phyloP scores from a whole-genome alignment of 139 green algal species.

The Chlorella sp. region DNA sequence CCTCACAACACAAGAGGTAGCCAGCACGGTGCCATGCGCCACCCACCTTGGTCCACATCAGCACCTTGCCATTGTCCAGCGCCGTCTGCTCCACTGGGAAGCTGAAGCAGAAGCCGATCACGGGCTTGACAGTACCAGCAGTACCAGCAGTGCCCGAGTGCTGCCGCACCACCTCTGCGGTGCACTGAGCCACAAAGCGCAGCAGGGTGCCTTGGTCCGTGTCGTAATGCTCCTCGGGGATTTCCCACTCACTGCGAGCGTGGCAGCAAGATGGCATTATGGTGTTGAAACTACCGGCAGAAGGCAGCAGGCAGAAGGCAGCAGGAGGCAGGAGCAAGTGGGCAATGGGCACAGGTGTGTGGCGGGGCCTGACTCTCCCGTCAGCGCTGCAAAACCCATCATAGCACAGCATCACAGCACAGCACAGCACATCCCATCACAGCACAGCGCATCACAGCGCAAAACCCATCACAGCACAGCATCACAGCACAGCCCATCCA shows the following conservation, averaged over 20 bases:
- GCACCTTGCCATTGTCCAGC: slow-evolving; percentile 79
- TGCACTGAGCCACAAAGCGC: slow-evolving; percentile 34
- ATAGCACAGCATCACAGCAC: neutral
- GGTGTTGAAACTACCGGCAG: too few species aligned
- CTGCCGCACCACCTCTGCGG: slow-evolving; percentile 26
- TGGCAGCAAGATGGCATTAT: too few species aligned
- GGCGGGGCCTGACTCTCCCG: too few species aligned
- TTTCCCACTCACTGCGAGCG: slow-evolving; percentile 14
- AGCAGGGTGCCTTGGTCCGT: slow-evolving; percentile 37
- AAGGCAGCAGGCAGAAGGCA: neutral
- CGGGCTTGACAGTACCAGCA: slow-evolving; percentile 33
- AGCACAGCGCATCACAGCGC: too few species aligned
- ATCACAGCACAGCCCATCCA: neutral
- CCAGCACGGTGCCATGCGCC: neutral
- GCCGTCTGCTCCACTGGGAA: slow-evolving; percentile 87
- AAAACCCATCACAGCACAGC: neutral
- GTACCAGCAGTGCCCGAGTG: slow-evolving; percentile 33
- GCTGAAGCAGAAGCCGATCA: slow-evolving; percentile 93
- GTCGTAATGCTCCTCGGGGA: slow-evolving; percentile 47
- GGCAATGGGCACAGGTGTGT: too few species aligned
- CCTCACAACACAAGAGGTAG: too few species aligned
- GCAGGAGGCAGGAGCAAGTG: neutral
- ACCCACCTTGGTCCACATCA: slow-evolving; percentile 90
- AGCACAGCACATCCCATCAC: too few species aligned
- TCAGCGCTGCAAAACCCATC: too few species aligned